Base-by-base conservation (phyloP, 768 basidiomycete species). In the Udeniomyces megalosporus region DNA sequence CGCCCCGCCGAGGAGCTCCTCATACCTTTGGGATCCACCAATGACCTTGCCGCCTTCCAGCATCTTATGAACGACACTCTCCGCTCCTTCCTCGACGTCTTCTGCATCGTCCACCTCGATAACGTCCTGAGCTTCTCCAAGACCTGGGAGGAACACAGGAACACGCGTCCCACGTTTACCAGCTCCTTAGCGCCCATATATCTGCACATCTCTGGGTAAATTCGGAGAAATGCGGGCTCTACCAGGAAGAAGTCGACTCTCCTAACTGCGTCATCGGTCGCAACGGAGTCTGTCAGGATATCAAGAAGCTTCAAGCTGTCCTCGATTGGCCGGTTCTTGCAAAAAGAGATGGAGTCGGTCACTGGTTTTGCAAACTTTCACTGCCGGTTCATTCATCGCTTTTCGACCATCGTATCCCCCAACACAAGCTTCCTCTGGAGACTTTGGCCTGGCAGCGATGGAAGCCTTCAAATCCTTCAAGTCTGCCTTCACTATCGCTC, bases 311-410 rank as follows among this genome's bases (percentile, higher is more conserved):
- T 26, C 49, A 73, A 6, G 73, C 71, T 0, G 70, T 80, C 2
- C 10, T 45, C 1, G 64, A 72, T 1, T 78, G 78, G 78, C 76
- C 74, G 0, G 57, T 31, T 2, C 77, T 76, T 0, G 64, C 38
- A 15, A 72, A 59, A 70, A 34, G 69, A 78, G 26, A 53, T 78
- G 2, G 74, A 75, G 68, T 69, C 68, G 4, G 79, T 79, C 69
- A 60, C 79, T 1, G 76, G 77, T 3, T 78, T 80, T 59, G 67
- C 70, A 3, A 79, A 78, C 67, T 80, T 78, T 63, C 79, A 79
- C 56, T 61, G 73, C 2, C 58, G 73, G 0, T 79, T 79, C 69
- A 76, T 79, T 20, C 47, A 58, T 14, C 51, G 69, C 29, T 78
- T 71, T 67, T 74, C 75, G 3, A 12, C 68, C 14, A 75, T 76